A percentile compares a stretch with the other conserved stretches of the same genome.
phyloP scores from a whole-genome alignment of 2,329 filamentous ascomycete genomes.

The Curvularia verruculosa region DNA sequence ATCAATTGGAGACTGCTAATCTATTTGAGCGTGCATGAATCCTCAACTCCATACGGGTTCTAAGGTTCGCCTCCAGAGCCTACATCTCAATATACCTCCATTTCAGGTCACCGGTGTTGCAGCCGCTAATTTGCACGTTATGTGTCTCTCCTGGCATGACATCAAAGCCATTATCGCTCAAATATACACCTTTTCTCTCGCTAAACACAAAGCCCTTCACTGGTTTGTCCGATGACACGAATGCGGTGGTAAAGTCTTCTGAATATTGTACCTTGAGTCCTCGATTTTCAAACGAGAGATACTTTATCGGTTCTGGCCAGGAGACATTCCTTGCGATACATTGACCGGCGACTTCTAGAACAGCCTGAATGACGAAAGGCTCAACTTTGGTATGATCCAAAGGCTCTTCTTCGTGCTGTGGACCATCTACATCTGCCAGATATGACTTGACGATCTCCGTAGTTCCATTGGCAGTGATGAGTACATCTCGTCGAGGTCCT shows the following conservation, averaged over 20 bases:
- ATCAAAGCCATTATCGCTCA: slow-evolving; percentile 41
- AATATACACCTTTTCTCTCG: slow-evolving; percentile 24
- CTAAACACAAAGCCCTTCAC: slow-evolving; percentile 63
- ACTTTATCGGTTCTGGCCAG: slow-evolving; percentile 67
- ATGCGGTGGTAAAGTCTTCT: slow-evolving; percentile 44
- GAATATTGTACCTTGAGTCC: slow-evolving; percentile 51
- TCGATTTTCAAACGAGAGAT: slow-evolving; percentile 59
- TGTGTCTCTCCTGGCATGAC: slow-evolving; percentile 29
- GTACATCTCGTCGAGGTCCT: slow-evolving; percentile 53
- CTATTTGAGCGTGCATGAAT: not conserved
- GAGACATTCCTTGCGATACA: slow-evolving; percentile 61
- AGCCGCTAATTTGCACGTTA: slow-evolving; percentile 21
- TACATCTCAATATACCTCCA: slow-evolving; percentile 35
- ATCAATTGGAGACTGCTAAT: not conserved
- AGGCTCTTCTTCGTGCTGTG: not conserved
- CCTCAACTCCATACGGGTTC: not conserved
- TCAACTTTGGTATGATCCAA: slow-evolving; percentile 59
- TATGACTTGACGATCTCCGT: slow-evolving; percentile 57
- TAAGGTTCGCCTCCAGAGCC: not conserved
- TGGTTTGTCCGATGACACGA: slow-evolving; percentile 56
- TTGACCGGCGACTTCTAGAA: slow-evolving; percentile 57
- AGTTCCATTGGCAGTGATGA: slow-evolving; percentile 59
- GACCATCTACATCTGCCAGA: not conserved
- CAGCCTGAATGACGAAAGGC: slow-evolving; percentile 59
- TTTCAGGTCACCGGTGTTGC: slow-evolving; percentile 12